Evolutionary conservation across 805 yeast species (phyloP), one percentile per base, ranked within the genome.

Genomic region (Lachancea lanzarotensis): DNA sequence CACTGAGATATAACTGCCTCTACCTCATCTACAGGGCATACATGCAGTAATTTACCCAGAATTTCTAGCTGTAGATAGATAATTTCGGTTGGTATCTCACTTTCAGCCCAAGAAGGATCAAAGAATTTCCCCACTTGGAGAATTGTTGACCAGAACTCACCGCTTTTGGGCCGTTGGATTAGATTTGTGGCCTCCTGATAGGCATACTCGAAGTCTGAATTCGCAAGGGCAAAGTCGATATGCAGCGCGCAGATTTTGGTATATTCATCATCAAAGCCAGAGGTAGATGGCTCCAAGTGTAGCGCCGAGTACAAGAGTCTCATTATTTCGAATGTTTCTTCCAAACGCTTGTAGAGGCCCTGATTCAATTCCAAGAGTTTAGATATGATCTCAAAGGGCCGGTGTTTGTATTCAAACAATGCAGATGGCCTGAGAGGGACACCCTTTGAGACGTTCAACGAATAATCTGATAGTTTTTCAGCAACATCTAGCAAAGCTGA

Each of bases 61-160:
- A 85, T 62, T 13, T 70, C 70, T 54, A 79, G 57, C 59, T 87
- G 91, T 38, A 71, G 62, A 18, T 65, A 53, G 19, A 81, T 47
- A 9, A 71, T 54, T 13, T 57, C 60, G 5, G 63, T 57, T 10
- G 74, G 72, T 2, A 59, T 59, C 35, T 63, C 68, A 22, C 65
- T 52, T 25, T 66, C 68, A 3, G 54, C 53, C 78, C 78, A 70
- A 19, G 62, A 62, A 7, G 78, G 75, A 16, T 77, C 70, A 27
- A 64, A 55, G 60, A 60, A 74, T 61, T 84, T 82, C 2, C 85
- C 84, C 2, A 83, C 80, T 53, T 86, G 95, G 54, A 81, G 82
- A 49, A 83, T 78, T 0, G 85, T 78, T 20, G 80, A 70, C 95
- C 96, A 88, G 39, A 70, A 64, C 15, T 66, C 66, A 43, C 55